Percentiles rank a stretch among this genome's conserved stretches.
Evolutionary conservation across 1,284 basidiomycete species (phyloP).

Genomic region (Amylostereum areolatum): DNA sequence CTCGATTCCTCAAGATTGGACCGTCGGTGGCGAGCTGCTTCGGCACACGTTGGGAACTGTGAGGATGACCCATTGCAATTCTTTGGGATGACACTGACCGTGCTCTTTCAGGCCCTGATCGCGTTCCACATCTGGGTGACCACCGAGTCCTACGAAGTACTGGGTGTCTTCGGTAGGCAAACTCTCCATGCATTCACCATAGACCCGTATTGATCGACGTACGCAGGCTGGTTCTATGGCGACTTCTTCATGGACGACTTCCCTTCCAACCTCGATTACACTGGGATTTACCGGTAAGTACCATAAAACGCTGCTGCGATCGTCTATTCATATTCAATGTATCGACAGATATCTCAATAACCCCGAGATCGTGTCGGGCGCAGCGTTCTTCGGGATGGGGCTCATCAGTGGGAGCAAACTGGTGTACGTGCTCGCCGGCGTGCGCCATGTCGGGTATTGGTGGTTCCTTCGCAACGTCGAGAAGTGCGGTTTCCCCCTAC

Average conservation of each 20-base stretch:
- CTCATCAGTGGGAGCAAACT: conserved; percentile 88
- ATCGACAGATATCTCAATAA: conserved; percentile 84
- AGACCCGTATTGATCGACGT: not conserved
- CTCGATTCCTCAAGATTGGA: conserved; percentile 76
- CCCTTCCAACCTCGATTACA: conserved; percentile 88
- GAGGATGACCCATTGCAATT: no score
- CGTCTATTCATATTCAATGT: not conserved
- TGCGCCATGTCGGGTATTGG: conserved; percentile 83
- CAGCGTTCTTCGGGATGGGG: conserved; percentile 90
- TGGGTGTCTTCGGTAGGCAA: conserved; percentile 80
- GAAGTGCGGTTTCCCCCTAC: conserved; percentile 48
- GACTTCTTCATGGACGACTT: conserved; percentile 98
- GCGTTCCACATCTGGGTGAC: conserved; percentile 91
- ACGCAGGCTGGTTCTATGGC: conserved; percentile 89
- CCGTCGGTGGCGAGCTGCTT: conserved; percentile 83
- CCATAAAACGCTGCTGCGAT: not conserved
- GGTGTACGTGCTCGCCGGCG: conserved; percentile 78
- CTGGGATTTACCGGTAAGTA: conserved; percentile 85
- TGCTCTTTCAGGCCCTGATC: conserved; percentile 77
- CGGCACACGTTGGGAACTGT: conserved; percentile 84
- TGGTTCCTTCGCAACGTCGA: conserved; percentile 90
- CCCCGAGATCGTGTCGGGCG: conserved; percentile 93
- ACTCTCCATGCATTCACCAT: no score
- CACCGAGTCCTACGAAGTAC: conserved; percentile 84
- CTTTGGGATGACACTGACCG: no score